Conservation (phyloP, 2,329 filamentous ascomycete species). For the Aspergillus costaricaensis region DNA sequence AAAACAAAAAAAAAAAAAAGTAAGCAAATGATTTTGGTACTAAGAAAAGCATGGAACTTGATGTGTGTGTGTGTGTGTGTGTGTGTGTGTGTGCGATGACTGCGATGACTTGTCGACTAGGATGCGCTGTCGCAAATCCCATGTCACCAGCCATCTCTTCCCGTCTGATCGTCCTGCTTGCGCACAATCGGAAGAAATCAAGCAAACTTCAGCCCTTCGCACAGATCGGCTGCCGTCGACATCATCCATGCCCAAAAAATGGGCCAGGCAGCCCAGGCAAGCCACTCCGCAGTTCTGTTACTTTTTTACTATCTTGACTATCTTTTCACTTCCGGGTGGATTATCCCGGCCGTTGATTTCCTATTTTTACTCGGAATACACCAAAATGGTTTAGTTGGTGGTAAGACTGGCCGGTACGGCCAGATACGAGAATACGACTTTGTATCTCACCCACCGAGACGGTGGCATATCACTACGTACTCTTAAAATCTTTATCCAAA, state of each 20-base stretch:
- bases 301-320: not conserved
- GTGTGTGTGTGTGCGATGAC: not conserved
- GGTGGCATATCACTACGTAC: too few relatives aligned
- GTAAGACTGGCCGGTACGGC: not conserved
- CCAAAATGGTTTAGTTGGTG: not conserved
- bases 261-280: not conserved
- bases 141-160: not conserved
- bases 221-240: slow-evolving; percentile 5
- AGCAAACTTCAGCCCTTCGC: not conserved
- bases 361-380: slow-evolving; percentile 6
- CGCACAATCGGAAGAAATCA: not conserved
- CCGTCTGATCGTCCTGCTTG: slow-evolving; percentile 5
- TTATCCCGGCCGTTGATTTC: slow-evolving; percentile 3
- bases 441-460: not conserved
- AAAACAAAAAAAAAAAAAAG: not conserved
- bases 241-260: slow-evolving; percentile 6
- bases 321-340: not conserved
- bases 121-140: not conserved
- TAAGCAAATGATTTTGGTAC: not conserved
- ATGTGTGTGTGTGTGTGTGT: not conserved
- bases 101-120: not conserved
- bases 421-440: slow-evolving; percentile 9
- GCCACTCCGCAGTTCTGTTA: not conserved
- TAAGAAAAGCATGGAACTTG: not conserved
- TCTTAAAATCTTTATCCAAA: not conserved